Base-by-base conservation (phyloP, 2,329 filamentous ascomycete species). In the Clonostachys rosea region DNA sequence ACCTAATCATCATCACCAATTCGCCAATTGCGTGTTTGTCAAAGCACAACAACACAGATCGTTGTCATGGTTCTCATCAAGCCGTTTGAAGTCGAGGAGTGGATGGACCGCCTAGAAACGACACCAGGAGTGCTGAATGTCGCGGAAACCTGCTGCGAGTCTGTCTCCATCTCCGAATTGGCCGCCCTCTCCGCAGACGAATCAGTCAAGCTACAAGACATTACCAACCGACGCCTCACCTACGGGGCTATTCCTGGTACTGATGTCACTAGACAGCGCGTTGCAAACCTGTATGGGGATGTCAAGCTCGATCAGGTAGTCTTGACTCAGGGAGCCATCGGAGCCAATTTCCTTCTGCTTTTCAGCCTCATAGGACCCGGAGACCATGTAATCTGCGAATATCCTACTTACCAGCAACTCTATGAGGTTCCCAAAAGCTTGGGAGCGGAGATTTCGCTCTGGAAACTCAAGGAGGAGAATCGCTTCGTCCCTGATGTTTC, bases 401-500 rank as follows among this genome's bases (percentile, higher is more conserved):
- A 91, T 60, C 90, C 91, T 12, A 92, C 89, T 1, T 95, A 94
- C 58, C 88, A 94, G 62, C 89, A 94, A 57, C 75, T 95, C 2
- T 94, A 92, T 59, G 73, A 82, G 10, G 79, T 95, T 1, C 89
- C 90, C 0, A 74, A 76, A 54, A 86, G 83, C 36, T 68, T 95
- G 6, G 89, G 90, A 0, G 89, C 88, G 1, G 80, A 89, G 49
- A 86, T 95, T 14, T 83, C 83, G 40, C 63, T 92, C 11, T 95
- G 90, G 90, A 82, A 79, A 59, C 74, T 89, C 9, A 76, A 75
- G 43, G 74, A 79, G 37, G 72, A 81, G 18, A 76, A 88, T 43
- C 74, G 77, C 14, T 94, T 85, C 71, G 66, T 85, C 7, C 81
- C 87, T 0, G 76, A 89, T 52, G 63, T 89, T 13, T 71, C 79